phyloP scores from a whole-genome alignment of 768 basidiomycete species.

The Austroboletus festivus region DNA sequence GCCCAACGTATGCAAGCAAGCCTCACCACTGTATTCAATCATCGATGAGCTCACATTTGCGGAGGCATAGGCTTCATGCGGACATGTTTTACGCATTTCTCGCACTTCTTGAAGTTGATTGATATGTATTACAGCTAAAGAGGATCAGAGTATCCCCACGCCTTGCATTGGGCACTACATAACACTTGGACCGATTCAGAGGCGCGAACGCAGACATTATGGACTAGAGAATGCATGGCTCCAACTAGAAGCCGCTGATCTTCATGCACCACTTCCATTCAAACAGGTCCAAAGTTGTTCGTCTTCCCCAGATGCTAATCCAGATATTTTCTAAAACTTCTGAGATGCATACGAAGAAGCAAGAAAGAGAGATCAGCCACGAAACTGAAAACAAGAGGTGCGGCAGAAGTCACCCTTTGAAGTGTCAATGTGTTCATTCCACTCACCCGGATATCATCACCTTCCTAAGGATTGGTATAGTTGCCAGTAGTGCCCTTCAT shows the following conservation, averaged over 20 bases:
- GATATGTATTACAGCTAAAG: constrained; percentile 22
- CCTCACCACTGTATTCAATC: neutral
- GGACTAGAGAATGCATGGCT: neutral
- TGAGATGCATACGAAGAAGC: neutral
- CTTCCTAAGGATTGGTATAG: neutral
- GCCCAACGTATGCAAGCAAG: constrained; percentile 44
- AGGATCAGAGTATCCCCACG: neutral
- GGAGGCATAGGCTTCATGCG: neutral
- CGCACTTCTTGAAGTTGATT: constrained; percentile 39
- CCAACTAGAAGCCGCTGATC: neutral
- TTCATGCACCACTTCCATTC: neutral
- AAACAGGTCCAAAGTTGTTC: neutral
- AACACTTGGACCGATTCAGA: constrained; percentile 21
- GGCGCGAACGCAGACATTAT: neutral
- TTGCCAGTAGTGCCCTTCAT: neutral
- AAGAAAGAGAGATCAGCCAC: constrained; percentile 3
- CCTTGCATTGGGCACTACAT: constrained; percentile 14
- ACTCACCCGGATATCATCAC: neutral
- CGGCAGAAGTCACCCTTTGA: neutral
- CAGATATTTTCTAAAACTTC: neutral
- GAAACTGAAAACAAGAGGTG: neutral
- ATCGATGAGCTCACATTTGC: neutral
- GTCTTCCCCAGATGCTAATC: neutral
- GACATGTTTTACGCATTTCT: constrained; percentile 36
- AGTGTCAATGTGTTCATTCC: neutral